phyloP scores from a whole-genome alignment of 2,329 filamentous ascomycete genomes.

The Dissoconium aciculare region DNA sequence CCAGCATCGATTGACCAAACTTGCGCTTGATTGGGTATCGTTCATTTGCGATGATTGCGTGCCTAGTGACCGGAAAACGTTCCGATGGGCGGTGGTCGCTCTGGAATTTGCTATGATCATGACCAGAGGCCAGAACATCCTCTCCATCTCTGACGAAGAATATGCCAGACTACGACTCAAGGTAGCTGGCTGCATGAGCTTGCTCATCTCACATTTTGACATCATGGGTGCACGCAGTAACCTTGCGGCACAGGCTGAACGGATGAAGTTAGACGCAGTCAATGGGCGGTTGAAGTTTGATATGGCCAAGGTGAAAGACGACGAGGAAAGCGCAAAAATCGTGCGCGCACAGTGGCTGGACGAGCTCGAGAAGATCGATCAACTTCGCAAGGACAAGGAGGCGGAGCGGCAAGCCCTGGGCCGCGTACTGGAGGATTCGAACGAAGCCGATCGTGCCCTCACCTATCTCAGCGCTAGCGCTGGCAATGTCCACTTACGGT shows the following conservation, averaged over 20 bases:
- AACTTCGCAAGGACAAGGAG: constrained; percentile 61
- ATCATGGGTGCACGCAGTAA: constrained; percentile 96
- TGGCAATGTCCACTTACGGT: constrained; percentile 87
- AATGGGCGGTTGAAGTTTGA: constrained; percentile 63
- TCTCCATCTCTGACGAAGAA: constrained; percentile 79
- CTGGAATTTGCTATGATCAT: constrained; percentile 96
- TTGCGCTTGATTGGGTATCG: constrained; percentile 91
- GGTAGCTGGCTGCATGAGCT: constrained; percentile 91
- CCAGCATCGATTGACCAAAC: constrained; percentile 82
- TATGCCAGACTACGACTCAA: constrained; percentile 71
- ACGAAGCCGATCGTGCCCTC: constrained; percentile 87
- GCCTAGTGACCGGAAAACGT: constrained; percentile 85
- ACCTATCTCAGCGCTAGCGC: constrained; percentile 87
- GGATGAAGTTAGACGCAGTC: constrained; percentile 68
- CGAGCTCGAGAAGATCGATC: constrained; percentile 62
- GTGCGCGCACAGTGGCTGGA: constrained; percentile 62
- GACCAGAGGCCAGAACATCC: constrained; percentile 81
- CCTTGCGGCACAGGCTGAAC: constrained; percentile 84
- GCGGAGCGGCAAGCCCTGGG: constrained; percentile 77
- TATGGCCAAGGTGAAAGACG: constrained; percentile 56
- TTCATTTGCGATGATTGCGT: constrained; percentile 97
- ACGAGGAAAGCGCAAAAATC: constrained; percentile 67
- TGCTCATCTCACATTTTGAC: constrained; percentile 95
- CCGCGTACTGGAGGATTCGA: constrained; percentile 80
- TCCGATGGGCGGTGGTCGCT: constrained; percentile 90